These are phyloP conservation scores for Lasiodiplodia gonubiensis DNA, from an alignment of 2,329 filamentous ascomycete genomes.

Conservation along the genomic window DNA sequence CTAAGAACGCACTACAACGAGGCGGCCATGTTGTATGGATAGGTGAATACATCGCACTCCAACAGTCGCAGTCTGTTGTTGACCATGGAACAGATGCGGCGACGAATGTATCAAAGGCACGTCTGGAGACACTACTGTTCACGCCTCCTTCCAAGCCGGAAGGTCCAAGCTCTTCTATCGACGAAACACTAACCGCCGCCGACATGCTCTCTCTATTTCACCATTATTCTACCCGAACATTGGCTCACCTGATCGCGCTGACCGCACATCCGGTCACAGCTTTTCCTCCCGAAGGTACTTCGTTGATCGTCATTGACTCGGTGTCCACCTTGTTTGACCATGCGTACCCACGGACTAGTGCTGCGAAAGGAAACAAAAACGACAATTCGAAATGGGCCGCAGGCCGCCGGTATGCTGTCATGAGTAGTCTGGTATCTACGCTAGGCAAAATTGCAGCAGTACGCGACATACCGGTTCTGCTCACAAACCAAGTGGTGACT, in stretches of 20 bases:
- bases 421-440: conserved; percentile 66
- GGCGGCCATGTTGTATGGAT: conserved; percentile 78
- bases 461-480: conserved; percentile 72
- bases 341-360: conserved; percentile 69
- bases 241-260: conserved; percentile 73
- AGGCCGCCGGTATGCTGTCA: conserved; percentile 62
- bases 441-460: conserved; percentile 75
- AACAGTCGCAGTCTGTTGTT: background rate
- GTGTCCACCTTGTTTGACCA: conserved; percentile 77
- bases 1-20: conserved; percentile 65
- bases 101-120: conserved; percentile 53
- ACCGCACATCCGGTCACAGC: conserved; percentile 68
- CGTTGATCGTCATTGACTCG: conserved; percentile 77
- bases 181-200: conserved; percentile 30
- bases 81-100: conserved; percentile 52
- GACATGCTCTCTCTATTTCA: conserved; percentile 61
- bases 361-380: conserved; percentile 49
- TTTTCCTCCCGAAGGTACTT: conserved; percentile 67
- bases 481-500: conserved; percentile 83
- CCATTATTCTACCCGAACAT: conserved; percentile 65
- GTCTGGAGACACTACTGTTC: conserved; percentile 56
- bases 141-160: conserved; percentile 20
- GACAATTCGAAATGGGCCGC: conserved; percentile 57
- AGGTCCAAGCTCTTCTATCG: conserved; percentile 20
- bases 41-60: conserved; percentile 60